These are phyloP conservation scores for Ceratocystis lukuohia DNA, from an alignment of 2,329 filamentous ascomycete genomes.

Conservation along the genomic window DNA sequence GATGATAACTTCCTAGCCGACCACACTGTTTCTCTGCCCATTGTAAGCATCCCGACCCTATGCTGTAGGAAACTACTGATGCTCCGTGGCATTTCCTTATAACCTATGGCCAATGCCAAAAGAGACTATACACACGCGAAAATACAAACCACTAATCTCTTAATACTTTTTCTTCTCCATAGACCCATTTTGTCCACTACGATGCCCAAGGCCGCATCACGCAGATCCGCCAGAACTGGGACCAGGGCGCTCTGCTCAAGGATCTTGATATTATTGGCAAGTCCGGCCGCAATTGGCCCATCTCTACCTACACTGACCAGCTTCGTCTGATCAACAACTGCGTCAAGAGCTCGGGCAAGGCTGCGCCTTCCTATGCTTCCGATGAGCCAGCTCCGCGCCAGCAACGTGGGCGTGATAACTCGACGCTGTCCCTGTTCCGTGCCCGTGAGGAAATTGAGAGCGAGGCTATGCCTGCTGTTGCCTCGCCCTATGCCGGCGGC, in stretches of 20 bases:
- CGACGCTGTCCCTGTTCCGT: constrained; percentile 60
- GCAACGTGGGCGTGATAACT: constrained; percentile 32
- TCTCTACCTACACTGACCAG: constrained; percentile 76
- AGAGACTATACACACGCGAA: background rate
- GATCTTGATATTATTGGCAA: constrained; percentile 87
- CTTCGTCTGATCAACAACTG: constrained; percentile 57
- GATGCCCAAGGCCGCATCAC: constrained; percentile 62
- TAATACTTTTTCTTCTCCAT: constrained; percentile 15
- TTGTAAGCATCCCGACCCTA: constrained; percentile 45
- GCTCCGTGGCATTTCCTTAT: background rate
- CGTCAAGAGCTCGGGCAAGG: constrained; percentile 36
- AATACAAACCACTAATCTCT: background rate
- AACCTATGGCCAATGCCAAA: background rate
- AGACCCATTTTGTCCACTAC: constrained; percentile 85
- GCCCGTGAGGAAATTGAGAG: constrained; percentile 50
- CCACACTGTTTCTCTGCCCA: constrained; percentile 60
- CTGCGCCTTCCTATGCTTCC: constrained; percentile 7
- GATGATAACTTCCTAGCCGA: constrained; percentile 92
- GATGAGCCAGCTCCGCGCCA: constrained; percentile 15
- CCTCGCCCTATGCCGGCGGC: constrained; percentile 47
- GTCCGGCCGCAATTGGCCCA: constrained; percentile 86
- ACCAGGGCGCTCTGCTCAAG: constrained; percentile 85
- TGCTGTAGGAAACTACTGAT: background rate
- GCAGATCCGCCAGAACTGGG: constrained; percentile 86
- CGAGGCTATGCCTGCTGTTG: constrained; percentile 33